Evolutionary conservation across 768 basidiomycete genomes (phyloP), one percentile per base, ranked within the genome.

Genomic region (Tylopilus sp.): DNA sequence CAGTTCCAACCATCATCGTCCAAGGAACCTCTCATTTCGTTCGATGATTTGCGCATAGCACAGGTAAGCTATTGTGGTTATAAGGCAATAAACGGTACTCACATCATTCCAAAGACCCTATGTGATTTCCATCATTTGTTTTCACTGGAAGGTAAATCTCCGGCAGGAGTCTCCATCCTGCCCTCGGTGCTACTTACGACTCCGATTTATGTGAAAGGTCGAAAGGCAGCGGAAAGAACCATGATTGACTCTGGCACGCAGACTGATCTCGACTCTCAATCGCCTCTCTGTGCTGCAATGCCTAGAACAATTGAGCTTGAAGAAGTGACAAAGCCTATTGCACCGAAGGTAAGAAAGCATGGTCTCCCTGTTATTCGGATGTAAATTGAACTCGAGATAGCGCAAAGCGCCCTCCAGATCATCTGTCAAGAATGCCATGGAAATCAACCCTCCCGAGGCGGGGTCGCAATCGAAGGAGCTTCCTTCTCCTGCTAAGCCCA

Each of bases 41-140:
- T 57, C 1, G 84, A 84, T 41, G 83, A 86, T 48, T 57, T 86
- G 49, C 74, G 71, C 50, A 79, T 79, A 11, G 87, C 86, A 31
- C 77, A 86, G 76, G 87, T 80, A 66, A 59, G 73, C 45, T 36
- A 24, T 48, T 45, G n/a, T 25, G 26, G 44, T 41, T 22, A 21
- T 12, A 30, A 55, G 48, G 13, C 48, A 11, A 57, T 55, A 6
- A 47, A 46, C 24, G 47, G 17, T 51, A 41, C 58, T 62, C 10
- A 68, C 33, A 33, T 31, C 31, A 13, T 12, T 28, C 44, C 28
- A n/a, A 53, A 78, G 77, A 62, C 76, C 55, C 57, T 79, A 17
- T 78, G 73, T 56, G 71, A 68, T 54, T 62, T 78, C 43, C 73
- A 64, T 45, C 53, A 61, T 19, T 46, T 54, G 29, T 38, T 60